Evolutionary conservation across 108 stramenopile species (phyloP), one percentile per base, ranked within the genome.

Genomic region (Nitzschia sp.): DNA sequence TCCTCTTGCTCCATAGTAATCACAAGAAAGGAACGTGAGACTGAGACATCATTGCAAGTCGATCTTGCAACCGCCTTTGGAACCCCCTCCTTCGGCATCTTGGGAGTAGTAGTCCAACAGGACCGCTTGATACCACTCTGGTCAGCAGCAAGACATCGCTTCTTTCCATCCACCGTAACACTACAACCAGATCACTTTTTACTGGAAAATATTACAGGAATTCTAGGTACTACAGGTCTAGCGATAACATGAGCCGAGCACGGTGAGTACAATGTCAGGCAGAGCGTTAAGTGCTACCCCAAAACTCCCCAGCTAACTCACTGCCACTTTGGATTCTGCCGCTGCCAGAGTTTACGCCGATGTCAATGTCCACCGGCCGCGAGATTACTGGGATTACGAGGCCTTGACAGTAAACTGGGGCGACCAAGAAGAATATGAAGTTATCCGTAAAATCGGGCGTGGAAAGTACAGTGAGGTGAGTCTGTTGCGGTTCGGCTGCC

Each of bases 311-410:
- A 59, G n/a, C 30, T 31, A 5, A 27, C 29, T 3, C 6, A 31
- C 31, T 6, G 8, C n/a, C 29, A 11, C 19, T 3, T 59, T 27
- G 57, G 31, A 18, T 30, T 42, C 13, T 42, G 13, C 38, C 13
- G 38, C 38, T 9, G 9, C 9, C 75, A 94, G 98, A 73, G 98
- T 98, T 23, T 99, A 99, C 77, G 91, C 98, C 27, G 98, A 99
- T 81, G 98, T 98, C 38, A 99, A 99, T 70, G 96, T 97, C 59
- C 95, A 95, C 68, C 93, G 99, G 34, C 97, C 98, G 21, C 85
- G 95, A 24, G 96, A 96, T 59, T 99, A 99, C 81, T 99, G 99
- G 99, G 99, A 99, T 84, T 99, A 99, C 69, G 99, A 99, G 76
- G 92, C 91, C 64, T 83, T 99, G 11, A 93, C 94, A 42, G 97